These are phyloP conservation scores for Pythium rhizo-oryzae DNA, from an alignment of 352 stramenopile species.

Conservation along the genomic window DNA sequence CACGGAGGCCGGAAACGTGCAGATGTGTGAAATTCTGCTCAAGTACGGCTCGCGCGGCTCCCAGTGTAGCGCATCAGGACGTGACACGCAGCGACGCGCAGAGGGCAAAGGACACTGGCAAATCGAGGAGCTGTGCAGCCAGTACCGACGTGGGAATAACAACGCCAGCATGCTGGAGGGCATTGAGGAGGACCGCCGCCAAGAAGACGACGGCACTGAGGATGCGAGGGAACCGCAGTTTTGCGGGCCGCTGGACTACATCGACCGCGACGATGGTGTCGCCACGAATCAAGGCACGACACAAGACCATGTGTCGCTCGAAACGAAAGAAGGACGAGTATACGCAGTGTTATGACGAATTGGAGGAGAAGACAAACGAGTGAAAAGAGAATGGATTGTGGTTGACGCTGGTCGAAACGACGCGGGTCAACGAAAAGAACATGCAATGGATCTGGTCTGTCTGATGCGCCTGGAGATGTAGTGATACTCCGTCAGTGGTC, in stretches of 20 bases:
- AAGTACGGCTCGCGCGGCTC: constrained; percentile 35
- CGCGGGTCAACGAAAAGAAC: no score
- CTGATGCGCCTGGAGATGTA: no score
- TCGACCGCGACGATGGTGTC: neutral
- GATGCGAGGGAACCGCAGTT: neutral
- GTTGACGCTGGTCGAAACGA: no score
- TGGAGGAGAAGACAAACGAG: no score
- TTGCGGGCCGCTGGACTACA: neutral
- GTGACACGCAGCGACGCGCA: neutral
- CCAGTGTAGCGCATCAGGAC: constrained; percentile 24
- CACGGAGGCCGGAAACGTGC: constrained; percentile 46
- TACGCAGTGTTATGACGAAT: no score
- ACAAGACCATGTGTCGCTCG: no score
- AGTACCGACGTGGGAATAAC: neutral
- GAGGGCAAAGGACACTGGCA: neutral
- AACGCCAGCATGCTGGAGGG: neutral
- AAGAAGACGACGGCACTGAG: neutral
- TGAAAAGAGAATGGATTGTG: no score
- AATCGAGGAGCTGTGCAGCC: neutral
- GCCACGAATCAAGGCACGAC: no score
- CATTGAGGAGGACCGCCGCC: neutral
- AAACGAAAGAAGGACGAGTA: no score
- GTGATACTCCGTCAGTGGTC: no score
- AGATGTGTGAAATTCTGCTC: constrained; percentile 56
- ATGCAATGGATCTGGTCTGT: no score